Base-by-base conservation (phyloP, 2,329 filamentous ascomycete genomes). In the Curvularia verruculosa region DNA sequence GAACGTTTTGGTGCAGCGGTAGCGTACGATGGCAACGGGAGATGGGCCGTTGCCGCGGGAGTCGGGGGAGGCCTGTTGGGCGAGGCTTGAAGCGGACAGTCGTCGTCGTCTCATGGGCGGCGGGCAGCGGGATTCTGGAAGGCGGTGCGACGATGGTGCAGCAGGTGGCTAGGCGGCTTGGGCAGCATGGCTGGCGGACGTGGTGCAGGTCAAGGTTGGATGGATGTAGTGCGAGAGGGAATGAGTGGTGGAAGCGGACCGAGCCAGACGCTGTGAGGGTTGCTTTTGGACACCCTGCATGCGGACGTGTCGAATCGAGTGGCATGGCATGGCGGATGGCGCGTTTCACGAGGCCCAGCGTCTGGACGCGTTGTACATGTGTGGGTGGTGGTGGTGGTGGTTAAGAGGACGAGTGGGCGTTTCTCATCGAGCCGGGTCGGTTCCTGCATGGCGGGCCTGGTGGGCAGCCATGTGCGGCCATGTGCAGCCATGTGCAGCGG, bases 31-130 rank as follows among this genome's bases (percentile, higher is more conserved):
- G 43, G 47, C 31, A 36, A 47, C 58, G 64, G 64, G 56, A 59
- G 55, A 60, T 50, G 58, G 52, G 52, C 67, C 65, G 64, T 48
- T 52, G 53, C 65, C 65, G 63, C 67, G 63, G 19, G 52, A 28
- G 54, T 54, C 56, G 60, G 64, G 48, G 49, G 39, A 60, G 65
- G 65, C 64, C 57, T 61, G 63, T 45, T 29, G 21, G 26, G 36
- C 24, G 39, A 52, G 45, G 39, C 41, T 54, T 54, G 51, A 54
- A 45, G 52, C 57, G 41, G 54, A n/a, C n/a, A n/a, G n/a, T n/a
- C 50, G 49, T 39, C 47, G 43, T 49, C 6, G 41, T 41, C 52
- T 58, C 43, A n/a, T 21, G 21, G 37, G 31, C 40, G n/a, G n/a
- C n/a, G n/a, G n/a, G n/a, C 31, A 43, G 28, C 24, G 31, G 28